Evolutionary conservation across 1,284 basidiomycete genomes (phyloP), one percentile per base, ranked within the genome.

Genomic region (Athelia sp.): DNA sequence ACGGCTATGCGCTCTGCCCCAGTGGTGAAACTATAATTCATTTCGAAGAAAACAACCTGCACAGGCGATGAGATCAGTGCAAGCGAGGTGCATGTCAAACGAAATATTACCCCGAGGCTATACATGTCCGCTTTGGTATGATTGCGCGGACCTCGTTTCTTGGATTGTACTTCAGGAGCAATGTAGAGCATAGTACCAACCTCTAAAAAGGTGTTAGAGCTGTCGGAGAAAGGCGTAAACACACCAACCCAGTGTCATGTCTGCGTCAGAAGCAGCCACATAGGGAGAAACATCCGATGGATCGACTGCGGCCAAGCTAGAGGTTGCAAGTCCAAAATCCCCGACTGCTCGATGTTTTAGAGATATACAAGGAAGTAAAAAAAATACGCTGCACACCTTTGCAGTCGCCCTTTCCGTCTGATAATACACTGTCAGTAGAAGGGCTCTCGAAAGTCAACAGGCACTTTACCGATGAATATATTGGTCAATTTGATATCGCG

Each of bases 11-110:
- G 83, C 63, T 98, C 95, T 48, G 91, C 81, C 2, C 82, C 85
- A 0, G 95, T 98, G n/a, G 79, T 75, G 69, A 97, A 96, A 18
- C 66, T 60, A 71, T 88, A 93, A 63, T 94, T 93, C 93, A 98
- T 97, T 72, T 98, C 95, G 62, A 98, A 98, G 68, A 98, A 96
- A 23, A 98, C 94, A 58, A 98, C 87, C 87, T 91, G 45, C 6
- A 43, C n/a, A n/a, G n/a, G n/a, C 40, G 29, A 15, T 26, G 45
- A 24, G 36, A 52, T 52, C 15, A 19, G 17, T 48, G 15, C 52
- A 17, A 19, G 43, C 46, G n/a, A 43, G 29, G n/a, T 22, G n/a
- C 26, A 6, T 29, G 53, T 40, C 31, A 22, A 38, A 21, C 22
- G 8, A 18, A 71, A 79, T 29, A 29, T 50, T 62, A 90, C 87